These are phyloP conservation scores for Citrus hindsii DNA, from an alignment of 345 rosid genomes.

Conservation along the genomic window DNA sequence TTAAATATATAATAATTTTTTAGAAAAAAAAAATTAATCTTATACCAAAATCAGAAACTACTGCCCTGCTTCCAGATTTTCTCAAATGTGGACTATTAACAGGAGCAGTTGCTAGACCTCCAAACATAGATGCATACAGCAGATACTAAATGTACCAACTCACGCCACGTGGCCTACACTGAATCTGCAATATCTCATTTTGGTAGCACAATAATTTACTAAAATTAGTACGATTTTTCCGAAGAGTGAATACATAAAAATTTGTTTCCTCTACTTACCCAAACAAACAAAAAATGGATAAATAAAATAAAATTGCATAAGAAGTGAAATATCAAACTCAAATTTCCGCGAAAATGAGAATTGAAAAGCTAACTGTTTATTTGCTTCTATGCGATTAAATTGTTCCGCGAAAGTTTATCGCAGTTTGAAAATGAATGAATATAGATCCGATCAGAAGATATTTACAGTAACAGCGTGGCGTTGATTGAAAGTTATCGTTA, in stretches of 20 bases:
- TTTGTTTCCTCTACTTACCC: background rate
- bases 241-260: background rate
- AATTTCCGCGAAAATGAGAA: background rate
- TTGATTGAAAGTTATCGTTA: background rate
- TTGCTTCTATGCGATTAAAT: background rate
- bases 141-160: background rate
- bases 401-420: background rate
- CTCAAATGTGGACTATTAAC: conserved; percentile 72
- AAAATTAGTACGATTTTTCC: background rate
- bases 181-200: background rate
- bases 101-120: conserved; percentile 47
- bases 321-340: background rate
- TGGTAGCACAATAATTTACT: background rate
- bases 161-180: conserved; percentile 16
- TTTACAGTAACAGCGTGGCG: background rate
- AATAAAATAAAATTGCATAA: background rate
- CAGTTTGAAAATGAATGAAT: background rate
- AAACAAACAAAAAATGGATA: background rate
- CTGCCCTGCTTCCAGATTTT: conserved; percentile 77
- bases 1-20: background rate
- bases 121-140: conserved; percentile 58
- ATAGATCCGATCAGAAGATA: conserved; percentile 12
- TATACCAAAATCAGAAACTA: conserved; percentile 67
- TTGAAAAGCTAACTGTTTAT: background rate
- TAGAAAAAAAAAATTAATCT: background rate